Percentiles rank a stretch among this genome's conserved stretches.
Evolutionary conservation across 306 rosid species (phyloP).

Genomic region (Trifolium dubium): DNA sequence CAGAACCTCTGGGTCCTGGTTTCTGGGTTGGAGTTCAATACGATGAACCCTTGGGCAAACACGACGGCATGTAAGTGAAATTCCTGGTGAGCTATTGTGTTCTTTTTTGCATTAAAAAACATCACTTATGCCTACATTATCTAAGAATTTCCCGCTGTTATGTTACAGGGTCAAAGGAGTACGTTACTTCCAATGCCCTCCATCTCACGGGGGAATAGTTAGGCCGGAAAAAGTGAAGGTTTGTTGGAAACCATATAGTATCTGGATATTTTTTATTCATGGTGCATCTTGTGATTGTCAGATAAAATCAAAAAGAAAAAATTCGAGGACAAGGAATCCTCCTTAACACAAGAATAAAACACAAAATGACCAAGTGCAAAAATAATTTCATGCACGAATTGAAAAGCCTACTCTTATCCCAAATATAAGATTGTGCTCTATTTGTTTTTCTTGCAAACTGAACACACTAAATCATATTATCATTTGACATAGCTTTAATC

Average conservation of each 20-base stretch:
- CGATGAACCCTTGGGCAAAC: constrained; percentile 97
- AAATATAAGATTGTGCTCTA: background rate
- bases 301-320: constrained; percentile 22
- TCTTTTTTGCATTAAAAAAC: constrained; percentile 16
- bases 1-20: constrained; percentile 87
- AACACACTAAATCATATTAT: background rate
- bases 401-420: background rate
- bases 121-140: background rate
- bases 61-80: constrained; percentile 86
- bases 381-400: background rate
- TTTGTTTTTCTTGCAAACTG: background rate
- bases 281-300: background rate
- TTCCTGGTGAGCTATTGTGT: constrained; percentile 3
- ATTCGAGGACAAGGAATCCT: constrained; percentile 3
- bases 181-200: constrained; percentile 79
- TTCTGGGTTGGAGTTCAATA: constrained; percentile 94
- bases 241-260: constrained; percentile 30
- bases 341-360: background rate
- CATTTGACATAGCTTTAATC: background rate
- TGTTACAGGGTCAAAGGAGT: constrained; percentile 78
- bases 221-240: constrained; percentile 97
- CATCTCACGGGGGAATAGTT: constrained; percentile 81
- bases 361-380: background rate
- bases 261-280: background rate
- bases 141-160: constrained; percentile 30